phyloP scores from a whole-genome alignment of 1,139 yeast species.

The Kluyveromyces sp. region DNA sequence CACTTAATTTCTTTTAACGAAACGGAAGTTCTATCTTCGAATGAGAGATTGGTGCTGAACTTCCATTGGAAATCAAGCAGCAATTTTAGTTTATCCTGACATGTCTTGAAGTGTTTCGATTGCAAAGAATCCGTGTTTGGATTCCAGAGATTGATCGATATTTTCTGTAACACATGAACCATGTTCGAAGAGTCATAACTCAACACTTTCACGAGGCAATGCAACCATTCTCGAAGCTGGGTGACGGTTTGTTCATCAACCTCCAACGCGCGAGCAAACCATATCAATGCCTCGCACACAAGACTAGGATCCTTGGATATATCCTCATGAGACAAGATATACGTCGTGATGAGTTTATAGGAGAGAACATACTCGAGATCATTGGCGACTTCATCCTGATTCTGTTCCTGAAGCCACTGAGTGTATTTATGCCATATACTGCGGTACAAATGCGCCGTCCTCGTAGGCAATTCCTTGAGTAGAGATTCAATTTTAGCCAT shows the following conservation, averaged over 20 bases:
- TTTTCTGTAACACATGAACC: slow-evolving; percentile 9
- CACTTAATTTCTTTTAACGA: slow-evolving; percentile 15
- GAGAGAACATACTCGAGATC: not conserved
- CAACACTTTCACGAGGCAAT: not conserved
- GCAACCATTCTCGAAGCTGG: slow-evolving; percentile 1
- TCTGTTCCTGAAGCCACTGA: not conserved
- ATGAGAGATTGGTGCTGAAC: slow-evolving; percentile 18
- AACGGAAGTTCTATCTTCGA: slow-evolving; percentile 19
- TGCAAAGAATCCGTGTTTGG: slow-evolving; percentile 18
- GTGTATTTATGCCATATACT: not conserved
- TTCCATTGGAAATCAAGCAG: slow-evolving; percentile 26
- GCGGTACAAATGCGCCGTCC: slow-evolving; percentile 4
- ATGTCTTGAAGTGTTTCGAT: slow-evolving; percentile 23
- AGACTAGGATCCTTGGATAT: not conserved
- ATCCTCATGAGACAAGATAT: not conserved
- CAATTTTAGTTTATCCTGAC: slow-evolving; percentile 24
- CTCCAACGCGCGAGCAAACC: slow-evolving; percentile 1
- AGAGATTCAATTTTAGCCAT: not conserved
- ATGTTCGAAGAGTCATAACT: not conserved
- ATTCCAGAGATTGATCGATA: slow-evolving; percentile 27
- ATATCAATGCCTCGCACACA: not conserved
- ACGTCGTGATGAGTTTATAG: not conserved
- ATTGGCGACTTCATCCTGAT: not conserved
- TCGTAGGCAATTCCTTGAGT: slow-evolving; percentile 3
- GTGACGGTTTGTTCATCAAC: not conserved